Base-by-base conservation (phyloP, 768 basidiomycete species). In the Rhodotorula kratochvilovae region DNA sequence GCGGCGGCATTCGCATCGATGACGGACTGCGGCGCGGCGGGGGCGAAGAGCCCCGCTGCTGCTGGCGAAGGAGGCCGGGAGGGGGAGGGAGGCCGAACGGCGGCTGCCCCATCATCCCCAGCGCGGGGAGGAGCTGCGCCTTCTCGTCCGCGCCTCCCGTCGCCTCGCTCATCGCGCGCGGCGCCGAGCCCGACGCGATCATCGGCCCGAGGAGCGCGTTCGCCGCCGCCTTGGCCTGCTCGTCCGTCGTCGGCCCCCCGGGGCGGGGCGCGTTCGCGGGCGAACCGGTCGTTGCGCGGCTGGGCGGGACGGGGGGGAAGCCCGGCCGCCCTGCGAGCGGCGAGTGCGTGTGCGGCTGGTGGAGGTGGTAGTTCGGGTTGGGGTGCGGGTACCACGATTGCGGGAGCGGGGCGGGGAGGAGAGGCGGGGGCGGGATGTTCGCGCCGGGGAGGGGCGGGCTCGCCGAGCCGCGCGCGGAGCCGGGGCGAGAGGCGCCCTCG, bases 331-430 rank as follows among this genome's bases (percentile, higher is more conserved):
- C 61, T 0, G 71, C 58, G 36, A 70, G 68, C 5, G 73, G 73
- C 5, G 73, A 70, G 12, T 74, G 73, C 19, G 55, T 60, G n/a
- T 61, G 62, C 36, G 73, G 73, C 25, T 70, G 68, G 27, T 62
- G 62, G 27, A 67, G 54, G 59, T 67, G 68, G 25, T 58, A 61
- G 58, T 64, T 64, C 1, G 73, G 66, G 51, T 64, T 70, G 35
- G 62, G 59, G 39, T 74, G 73, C 31, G 59, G 66, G 60, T 71
- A 74, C 69, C 70, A 68, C 2, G 57, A 61, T 4, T 59, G 66
- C 17, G 50, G 71, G 12, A 21, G 56, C 42, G 31, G 54, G 42
- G n/a, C 15, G 0, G 55, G 67, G 33, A 10, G 19, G 25, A 54
- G 53, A 5, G 56, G 55, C 17, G 17, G 19, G 21, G 31, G 48